phyloP scores from a whole-genome alignment of 2,329 filamentous ascomycete species.

The Ploettnerulaceae sp. region DNA sequence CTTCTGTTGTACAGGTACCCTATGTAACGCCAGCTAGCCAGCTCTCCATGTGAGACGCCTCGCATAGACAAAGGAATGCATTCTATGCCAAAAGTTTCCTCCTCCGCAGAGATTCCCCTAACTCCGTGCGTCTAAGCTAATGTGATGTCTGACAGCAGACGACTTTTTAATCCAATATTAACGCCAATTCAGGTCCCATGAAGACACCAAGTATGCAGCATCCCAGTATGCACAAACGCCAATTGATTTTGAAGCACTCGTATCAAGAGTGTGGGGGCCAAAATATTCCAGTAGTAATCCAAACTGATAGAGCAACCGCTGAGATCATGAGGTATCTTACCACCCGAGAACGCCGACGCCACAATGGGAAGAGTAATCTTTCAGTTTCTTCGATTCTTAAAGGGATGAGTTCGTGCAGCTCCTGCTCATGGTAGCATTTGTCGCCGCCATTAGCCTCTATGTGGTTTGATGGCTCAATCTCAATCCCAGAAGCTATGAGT shows the following conservation, averaged over 20 bases:
- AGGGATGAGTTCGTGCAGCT: neutral
- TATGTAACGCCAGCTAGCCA: neutral
- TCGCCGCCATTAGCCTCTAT: neutral
- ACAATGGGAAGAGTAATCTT: neutral
- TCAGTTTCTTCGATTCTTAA: neutral
- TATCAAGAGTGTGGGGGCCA: conserved; percentile 6
- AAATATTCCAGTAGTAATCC: conserved; percentile 14
- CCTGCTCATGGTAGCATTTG: neutral
- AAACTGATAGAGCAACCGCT: conserved; percentile 16
- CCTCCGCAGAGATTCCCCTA: neutral
- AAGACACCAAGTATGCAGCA: neutral
- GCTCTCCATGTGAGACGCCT: neutral
- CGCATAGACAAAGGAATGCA: too few species aligned
- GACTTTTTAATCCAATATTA: conserved; percentile 12
- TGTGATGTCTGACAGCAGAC: conserved; percentile 14
- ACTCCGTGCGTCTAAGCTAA: neutral
- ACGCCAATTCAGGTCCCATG: neutral
- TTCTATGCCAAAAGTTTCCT: neutral
- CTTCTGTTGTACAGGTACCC: neutral
- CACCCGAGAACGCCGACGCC: conserved; percentile 2
- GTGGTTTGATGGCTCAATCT: neutral
- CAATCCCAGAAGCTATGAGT: neutral
- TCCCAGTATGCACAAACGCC: conserved; percentile 1
- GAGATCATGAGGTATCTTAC: conserved; percentile 14
- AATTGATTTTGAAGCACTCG: neutral